These are phyloP conservation scores for Gossypium longicalyx DNA, from an alignment of 345 rosid species.

Conservation along the genomic window DNA sequence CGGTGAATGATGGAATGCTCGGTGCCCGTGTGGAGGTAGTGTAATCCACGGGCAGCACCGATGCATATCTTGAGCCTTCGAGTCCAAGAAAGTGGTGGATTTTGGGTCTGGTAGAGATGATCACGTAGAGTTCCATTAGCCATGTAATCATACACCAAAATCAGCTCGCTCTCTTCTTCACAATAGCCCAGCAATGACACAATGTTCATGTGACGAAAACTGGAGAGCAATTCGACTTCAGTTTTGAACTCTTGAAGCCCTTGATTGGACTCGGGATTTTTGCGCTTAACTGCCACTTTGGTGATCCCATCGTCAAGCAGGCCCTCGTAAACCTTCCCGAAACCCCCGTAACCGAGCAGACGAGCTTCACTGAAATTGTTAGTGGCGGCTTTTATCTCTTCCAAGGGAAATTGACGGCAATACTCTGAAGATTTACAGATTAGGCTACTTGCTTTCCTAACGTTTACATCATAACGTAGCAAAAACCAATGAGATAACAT, in stretches of 20 bases:
- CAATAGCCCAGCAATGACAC: constrained; percentile 7
- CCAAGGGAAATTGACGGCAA: background rate
- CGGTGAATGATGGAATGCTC: constrained; percentile 13
- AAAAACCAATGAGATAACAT: background rate
- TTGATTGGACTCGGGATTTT: background rate
- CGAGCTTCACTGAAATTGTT: constrained; percentile 9
- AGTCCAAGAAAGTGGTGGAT: constrained; percentile 8
- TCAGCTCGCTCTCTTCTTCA: background rate
- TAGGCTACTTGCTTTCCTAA: background rate
- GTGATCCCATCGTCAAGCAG: background rate
- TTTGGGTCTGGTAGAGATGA: constrained; percentile 7
- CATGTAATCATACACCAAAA: constrained; percentile 13
- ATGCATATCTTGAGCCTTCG: constrained; percentile 10
- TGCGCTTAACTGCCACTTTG: constrained; percentile 4
- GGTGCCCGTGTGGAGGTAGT: background rate
- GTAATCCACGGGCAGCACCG: constrained; percentile 8
- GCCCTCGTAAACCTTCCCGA: background rate
- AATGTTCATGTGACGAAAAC: constrained; percentile 6
- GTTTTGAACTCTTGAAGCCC: constrained; percentile 7
- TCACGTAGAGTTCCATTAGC: constrained; percentile 4
- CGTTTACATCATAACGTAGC: background rate
- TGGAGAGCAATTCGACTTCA: constrained; percentile 8
- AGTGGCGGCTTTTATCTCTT: constrained; percentile 1
- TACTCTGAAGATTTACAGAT: background rate
- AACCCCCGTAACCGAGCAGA: background rate